phyloP scores from a whole-genome alignment of 2,329 filamentous ascomycete species.

The Raffaelea arxii region DNA sequence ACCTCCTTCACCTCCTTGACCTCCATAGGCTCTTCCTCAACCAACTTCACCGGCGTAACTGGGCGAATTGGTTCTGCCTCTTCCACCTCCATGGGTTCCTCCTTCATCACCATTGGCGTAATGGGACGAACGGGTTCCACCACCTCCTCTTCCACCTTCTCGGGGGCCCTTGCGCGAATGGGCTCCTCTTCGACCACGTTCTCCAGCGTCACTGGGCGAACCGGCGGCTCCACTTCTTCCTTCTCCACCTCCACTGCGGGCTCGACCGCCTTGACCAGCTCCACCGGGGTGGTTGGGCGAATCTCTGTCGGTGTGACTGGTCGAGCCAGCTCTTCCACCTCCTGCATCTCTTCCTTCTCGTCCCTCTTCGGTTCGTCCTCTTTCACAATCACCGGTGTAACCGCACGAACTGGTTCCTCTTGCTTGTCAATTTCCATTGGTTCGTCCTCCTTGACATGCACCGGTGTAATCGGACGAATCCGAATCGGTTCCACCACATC shows the following conservation, averaged over 20 bases:
- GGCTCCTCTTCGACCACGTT: too few species aligned
- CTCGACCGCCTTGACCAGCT: too few species aligned
- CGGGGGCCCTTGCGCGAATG: too few species aligned
- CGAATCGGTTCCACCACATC: too few species aligned
- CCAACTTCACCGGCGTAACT: too few species aligned
- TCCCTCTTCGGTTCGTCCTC: not conserved
- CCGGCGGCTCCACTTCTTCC: too few species aligned
- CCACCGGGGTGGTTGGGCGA: too few species aligned
- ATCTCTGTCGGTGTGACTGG: conserved; percentile 2
- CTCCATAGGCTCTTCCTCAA: not conserved
- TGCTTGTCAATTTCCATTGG: not conserved
- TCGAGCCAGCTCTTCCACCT: not conserved
- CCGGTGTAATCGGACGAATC: too few species aligned
- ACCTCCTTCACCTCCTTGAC: not conserved
- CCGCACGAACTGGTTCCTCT: not conserved
- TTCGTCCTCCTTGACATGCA: not conserved
- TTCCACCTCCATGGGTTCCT: not conserved
- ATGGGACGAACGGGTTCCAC: too few species aligned
- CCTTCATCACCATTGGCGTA: conserved; percentile 5
- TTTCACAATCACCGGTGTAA: not conserved
- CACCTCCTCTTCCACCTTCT: too few species aligned
- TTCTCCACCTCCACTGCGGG: conserved; percentile 7
- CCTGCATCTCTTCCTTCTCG: not conserved
- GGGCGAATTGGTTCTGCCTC: not conserved
- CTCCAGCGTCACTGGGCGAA: too few species aligned